A percentile compares a stretch with the other conserved stretches of the same genome.
Conservation (phyloP, 257 asterid genomes). For the Ajuga chamaepitys region DNA sequence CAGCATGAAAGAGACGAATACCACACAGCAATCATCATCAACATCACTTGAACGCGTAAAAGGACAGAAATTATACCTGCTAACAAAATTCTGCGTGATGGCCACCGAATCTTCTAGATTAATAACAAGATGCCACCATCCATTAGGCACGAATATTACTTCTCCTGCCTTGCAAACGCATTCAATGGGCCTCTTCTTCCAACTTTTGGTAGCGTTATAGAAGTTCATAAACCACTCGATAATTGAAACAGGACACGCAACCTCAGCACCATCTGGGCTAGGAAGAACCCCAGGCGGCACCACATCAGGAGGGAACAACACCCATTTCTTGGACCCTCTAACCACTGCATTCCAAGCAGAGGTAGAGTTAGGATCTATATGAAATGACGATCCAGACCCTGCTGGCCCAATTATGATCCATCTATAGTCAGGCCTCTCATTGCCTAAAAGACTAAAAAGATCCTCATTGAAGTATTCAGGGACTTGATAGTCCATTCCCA, state of each 20-base stretch:
- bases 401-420: constrained; percentile 97
- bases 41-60: background rate
- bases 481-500: constrained; percentile 66
- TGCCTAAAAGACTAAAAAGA: constrained; percentile 75
- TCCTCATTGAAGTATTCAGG: constrained; percentile 81
- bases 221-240: constrained; percentile 99
- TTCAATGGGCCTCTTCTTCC: constrained; percentile 72
- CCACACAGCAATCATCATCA: background rate
- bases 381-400: constrained; percentile 98
- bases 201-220: constrained; percentile 53
- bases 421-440: constrained; percentile 83
- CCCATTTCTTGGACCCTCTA: constrained; percentile 96
- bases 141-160: constrained; percentile 88
- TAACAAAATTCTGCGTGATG: constrained; percentile 87
- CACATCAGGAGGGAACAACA: constrained; percentile 86
- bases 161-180: constrained; percentile 95
- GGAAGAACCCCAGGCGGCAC: constrained; percentile 99
- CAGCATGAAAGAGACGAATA: background rate
- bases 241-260: constrained; percentile 94
- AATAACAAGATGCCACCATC: constrained; percentile 99
- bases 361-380: constrained; percentile 95
- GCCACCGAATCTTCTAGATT: constrained; percentile 93
- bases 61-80: constrained; percentile 55
- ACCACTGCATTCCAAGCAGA: constrained; percentile 98
- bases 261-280: constrained; percentile 96